Conservation (phyloP, 2,329 filamentous ascomycete genomes). For the Blumeriella jaapii region DNA sequence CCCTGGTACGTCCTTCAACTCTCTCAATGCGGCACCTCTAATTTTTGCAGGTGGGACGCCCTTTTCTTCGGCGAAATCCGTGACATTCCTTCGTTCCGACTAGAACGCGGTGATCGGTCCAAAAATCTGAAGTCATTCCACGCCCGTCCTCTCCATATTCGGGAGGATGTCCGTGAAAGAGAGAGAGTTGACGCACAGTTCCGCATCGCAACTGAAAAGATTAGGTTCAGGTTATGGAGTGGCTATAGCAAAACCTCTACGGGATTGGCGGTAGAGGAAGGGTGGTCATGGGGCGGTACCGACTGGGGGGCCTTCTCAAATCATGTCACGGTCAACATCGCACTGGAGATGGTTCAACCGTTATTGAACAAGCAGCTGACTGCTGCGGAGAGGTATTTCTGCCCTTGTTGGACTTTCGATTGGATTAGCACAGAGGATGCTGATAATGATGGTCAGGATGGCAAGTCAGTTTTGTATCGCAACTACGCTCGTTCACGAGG, state of each 20-base stretch:
- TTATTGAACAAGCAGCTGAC: constrained; percentile 1
- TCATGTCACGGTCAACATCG: not conserved
- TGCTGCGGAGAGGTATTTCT: constrained; percentile 2
- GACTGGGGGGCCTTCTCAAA: not conserved
- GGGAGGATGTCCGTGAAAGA: not conserved
- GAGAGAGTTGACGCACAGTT: not conserved
- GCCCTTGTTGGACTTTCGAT: not conserved
- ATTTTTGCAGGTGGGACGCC: constrained; percentile 3
- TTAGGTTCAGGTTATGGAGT: not conserved
- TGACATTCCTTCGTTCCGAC: not conserved
- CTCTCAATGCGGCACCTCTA: not conserved
- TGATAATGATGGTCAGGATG: not conserved
- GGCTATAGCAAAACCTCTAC: not conserved
- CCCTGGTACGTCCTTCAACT: constrained; percentile 2
- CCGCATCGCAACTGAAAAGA: not conserved
- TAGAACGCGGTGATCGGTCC: not conserved
- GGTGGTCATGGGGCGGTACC: not conserved
- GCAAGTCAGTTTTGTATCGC: constrained; percentile 4
- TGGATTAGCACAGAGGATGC: no score
- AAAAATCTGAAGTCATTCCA: not conserved
- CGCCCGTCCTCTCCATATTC: not conserved
- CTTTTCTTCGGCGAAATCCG: constrained; percentile 1
- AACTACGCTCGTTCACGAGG: constrained; percentile 3
- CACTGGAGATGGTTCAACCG: constrained; percentile 2
- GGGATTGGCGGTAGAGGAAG: not conserved